phyloP scores from a whole-genome alignment of 2,329 filamentous ascomycete genomes.

The Gliomastix tumulicola region DNA sequence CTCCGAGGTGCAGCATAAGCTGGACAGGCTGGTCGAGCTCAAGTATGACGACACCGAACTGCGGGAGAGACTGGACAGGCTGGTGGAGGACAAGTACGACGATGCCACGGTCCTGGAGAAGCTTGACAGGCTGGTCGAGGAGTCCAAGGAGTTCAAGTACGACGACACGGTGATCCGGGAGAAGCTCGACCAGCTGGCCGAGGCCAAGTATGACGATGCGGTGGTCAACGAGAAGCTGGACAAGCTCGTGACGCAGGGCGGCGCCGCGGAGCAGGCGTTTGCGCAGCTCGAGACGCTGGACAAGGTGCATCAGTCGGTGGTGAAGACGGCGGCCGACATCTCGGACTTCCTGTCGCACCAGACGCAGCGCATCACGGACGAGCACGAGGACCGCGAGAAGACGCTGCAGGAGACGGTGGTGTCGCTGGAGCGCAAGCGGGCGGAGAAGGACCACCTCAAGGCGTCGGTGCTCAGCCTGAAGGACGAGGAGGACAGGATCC shows the following conservation, averaged over 20 bases:
- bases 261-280: slow-evolving; percentile 61
- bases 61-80: slow-evolving; percentile 14
- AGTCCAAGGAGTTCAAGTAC: slow-evolving; percentile 24
- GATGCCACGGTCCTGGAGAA: slow-evolving; percentile 35
- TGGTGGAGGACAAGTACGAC: slow-evolving; percentile 52
- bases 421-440: slow-evolving; percentile 69
- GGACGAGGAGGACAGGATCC: slow-evolving; percentile 46
- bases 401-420: slow-evolving; percentile 74
- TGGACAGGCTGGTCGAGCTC: slow-evolving; percentile 30
- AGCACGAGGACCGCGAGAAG: slow-evolving; percentile 72
- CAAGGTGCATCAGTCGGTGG: slow-evolving; percentile 81
- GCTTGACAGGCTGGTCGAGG: slow-evolving; percentile 31
- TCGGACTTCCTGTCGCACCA: slow-evolving; percentile 75
- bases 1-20: slow-evolving; percentile 35
- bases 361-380: slow-evolving; percentile 65
- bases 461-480: slow-evolving; percentile 43
- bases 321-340: slow-evolving; percentile 76
- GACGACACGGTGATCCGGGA: slow-evolving; percentile 18
- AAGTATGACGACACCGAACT: slow-evolving; percentile 15
- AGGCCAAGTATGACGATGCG: slow-evolving; percentile 52
- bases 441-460: slow-evolving; percentile 57
- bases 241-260: slow-evolving; percentile 53
- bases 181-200: slow-evolving; percentile 17
- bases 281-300: slow-evolving; percentile 77
- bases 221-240: slow-evolving; percentile 29